Evolutionary conservation across 78 protist species (phyloP).

Genomic region (Speleostelium caveatum): DNA sequence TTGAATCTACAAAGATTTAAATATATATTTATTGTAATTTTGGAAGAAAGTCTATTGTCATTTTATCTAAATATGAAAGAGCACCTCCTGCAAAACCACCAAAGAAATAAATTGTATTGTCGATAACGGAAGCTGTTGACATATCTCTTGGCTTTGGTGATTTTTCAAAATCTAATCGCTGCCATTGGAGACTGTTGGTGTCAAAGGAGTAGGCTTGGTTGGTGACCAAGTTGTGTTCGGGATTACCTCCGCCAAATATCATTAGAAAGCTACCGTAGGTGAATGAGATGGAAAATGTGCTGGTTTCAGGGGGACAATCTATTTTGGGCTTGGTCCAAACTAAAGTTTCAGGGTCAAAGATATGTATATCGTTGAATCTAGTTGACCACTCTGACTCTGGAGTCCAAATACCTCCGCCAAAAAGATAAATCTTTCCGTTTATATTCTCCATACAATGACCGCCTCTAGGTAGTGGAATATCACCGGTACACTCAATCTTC

Average conservation of each 20-base stretch:
- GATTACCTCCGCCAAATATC: constrained; percentile 33
- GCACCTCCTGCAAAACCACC: constrained; percentile 62
- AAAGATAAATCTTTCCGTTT: constrained; percentile 30
- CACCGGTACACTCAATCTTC: neutral
- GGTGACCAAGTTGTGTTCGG: constrained; percentile 4
- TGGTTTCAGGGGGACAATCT: constrained; percentile 3
- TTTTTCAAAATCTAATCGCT: neutral
- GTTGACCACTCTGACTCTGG: constrained; percentile 7
- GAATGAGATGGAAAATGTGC: constrained; percentile 20
- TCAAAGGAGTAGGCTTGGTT: constrained; percentile 19
- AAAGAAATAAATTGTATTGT: constrained; percentile 1
- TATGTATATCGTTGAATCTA: constrained; percentile 29
- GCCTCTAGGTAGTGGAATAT: constrained; percentile 27
- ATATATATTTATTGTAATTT: neutral
- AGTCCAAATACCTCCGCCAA: constrained; percentile 47
- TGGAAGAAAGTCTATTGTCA: constrained; percentile 18
- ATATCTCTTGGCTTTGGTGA: constrained; percentile 42
- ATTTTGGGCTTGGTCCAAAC: constrained; percentile 18
- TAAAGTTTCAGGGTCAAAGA: constrained; percentile 22
- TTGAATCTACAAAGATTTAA: too few relatives aligned
- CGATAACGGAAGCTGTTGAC: constrained; percentile 17
- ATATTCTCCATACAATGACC: constrained; percentile 28
- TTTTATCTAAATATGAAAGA: constrained; percentile 8
- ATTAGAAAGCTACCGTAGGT: constrained; percentile 25
- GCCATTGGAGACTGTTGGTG: neutral